Conservation (phyloP, 495 filamentous ascomycete species). For the Aspergillus coremiiformis region DNA sequence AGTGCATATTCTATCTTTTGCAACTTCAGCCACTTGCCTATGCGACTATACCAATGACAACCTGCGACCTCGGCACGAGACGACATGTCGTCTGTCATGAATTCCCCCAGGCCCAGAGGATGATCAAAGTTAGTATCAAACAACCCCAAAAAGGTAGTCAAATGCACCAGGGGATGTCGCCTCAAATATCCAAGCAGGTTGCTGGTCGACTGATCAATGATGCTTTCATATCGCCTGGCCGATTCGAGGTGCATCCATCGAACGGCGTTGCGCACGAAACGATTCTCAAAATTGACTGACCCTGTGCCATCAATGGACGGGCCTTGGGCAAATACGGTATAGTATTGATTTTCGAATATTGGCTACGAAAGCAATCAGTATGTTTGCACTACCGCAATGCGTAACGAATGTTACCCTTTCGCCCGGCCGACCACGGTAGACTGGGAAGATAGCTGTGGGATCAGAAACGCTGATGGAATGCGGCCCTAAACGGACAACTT, state of each 20-base stretch:
- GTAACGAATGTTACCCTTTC: neutral
- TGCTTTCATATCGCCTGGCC: constrained; percentile 5
- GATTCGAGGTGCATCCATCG: neutral
- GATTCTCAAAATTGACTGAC: neutral
- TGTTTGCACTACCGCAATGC: neutral
- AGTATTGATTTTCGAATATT: neutral
- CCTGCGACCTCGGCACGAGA: neutral
- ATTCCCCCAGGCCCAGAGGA: neutral
- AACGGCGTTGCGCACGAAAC: neutral
- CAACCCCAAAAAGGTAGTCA: constrained; percentile 4
- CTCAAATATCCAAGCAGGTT: constrained; percentile 7
- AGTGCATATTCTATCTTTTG: constrained; percentile 9
- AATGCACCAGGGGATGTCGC: constrained; percentile 2
- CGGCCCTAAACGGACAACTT: constrained; percentile 50
- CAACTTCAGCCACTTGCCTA: neutral
- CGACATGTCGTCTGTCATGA: neutral
- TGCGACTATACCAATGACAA: neutral
- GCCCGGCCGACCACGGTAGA: neutral
- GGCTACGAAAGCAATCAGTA: neutral
- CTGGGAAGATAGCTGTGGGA: constrained; percentile 24
- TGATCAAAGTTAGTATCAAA: constrained; percentile 13
- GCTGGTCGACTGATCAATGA: constrained; percentile 5
- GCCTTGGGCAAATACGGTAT: neutral
- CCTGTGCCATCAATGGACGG: neutral
- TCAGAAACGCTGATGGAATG: constrained; percentile 46